Base-by-base conservation (phyloP, 2,329 filamentous ascomycete genomes). In the Beauveria brongniartii region DNA sequence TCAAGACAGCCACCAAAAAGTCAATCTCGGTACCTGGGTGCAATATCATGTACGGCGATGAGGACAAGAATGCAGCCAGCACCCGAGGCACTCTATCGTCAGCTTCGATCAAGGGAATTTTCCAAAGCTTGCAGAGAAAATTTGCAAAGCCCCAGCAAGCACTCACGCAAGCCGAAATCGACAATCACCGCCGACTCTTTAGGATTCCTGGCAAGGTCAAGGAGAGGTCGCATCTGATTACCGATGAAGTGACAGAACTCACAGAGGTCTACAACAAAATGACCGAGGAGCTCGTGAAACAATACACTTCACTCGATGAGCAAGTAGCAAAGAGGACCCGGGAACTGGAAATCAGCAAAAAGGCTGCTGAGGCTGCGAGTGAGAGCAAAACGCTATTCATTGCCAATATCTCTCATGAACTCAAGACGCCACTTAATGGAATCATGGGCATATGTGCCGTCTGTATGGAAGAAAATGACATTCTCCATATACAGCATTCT, bases 301-400 rank as follows among this genome's bases (percentile, higher is more conserved):
- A 96, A 69, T 97, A 96, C 69, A 85, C 87, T 34, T 86, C 85
- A 12, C 78, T 97, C 1, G 92, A 97, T 71, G 87, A 93, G 61
- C 88, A 93, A 67, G 92, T 97, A 1, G 84, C 84, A 7, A 86
- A 92, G 71, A 82, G 92, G 60, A 97, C 92, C 0, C 84, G 84
- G 41, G 90, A 97, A 72, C 79, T 97, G 0, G 91, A 96, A 69
- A 84, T 91, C 63, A 95, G 89, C 76, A 96, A 96, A 72, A 91
- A 91, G 75, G 91, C 91, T 1, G 92, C 92, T 1, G 92, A 96
- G 73, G 89, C 90, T n/a, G 92, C 92, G 3, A 97, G 96, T 68
- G 90, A 96, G 74, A 95, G 91, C 79, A 99, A 99, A 76, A 97
- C 94, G 0, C 80, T 97, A 9, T 97, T 97, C 76, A 95, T 99